Evolutionary conservation across 179 eudicot species (phyloP).

Genomic region (Vitellaria paradoxa): DNA sequence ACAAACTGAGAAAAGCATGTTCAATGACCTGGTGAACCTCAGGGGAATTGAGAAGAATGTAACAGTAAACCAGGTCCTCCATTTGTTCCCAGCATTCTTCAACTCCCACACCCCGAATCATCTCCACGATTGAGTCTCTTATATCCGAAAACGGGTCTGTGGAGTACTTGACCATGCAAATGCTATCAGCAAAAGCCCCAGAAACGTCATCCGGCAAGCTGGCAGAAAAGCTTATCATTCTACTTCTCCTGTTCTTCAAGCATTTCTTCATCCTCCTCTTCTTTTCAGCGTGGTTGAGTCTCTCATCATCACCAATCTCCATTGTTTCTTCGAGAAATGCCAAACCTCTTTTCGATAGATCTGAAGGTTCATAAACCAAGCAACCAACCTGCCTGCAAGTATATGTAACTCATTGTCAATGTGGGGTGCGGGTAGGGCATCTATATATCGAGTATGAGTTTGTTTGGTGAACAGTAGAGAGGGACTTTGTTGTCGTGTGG

Average conservation of each 20-base stretch:
- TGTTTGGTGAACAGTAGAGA: not conserved
- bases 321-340: not conserved
- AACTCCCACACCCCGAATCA: constrained; percentile 46
- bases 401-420: too few species aligned
- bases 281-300: constrained; percentile 3
- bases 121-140: constrained; percentile 49
- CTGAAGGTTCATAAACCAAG: not conserved
- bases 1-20: constrained; percentile 62
- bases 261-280: constrained; percentile 14
- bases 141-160: constrained; percentile 48
- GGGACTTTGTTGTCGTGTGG: constrained; percentile 11
- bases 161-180: constrained; percentile 58
- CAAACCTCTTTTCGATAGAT: not conserved
- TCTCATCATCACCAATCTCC: constrained; percentile 2
- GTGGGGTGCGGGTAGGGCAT: not conserved
- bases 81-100: constrained; percentile 48
- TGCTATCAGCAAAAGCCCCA: constrained; percentile 43
- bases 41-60: constrained; percentile 56
- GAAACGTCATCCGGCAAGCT: constrained; percentile 52
- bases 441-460: not conserved
- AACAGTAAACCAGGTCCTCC: constrained; percentile 75
- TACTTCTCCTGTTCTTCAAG: not conserved
- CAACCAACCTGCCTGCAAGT: too few species aligned
- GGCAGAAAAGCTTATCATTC: constrained; percentile 70
- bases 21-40: constrained; percentile 46